Base-by-base conservation (phyloP, 306 rosid species). In the Morella rubra region DNA sequence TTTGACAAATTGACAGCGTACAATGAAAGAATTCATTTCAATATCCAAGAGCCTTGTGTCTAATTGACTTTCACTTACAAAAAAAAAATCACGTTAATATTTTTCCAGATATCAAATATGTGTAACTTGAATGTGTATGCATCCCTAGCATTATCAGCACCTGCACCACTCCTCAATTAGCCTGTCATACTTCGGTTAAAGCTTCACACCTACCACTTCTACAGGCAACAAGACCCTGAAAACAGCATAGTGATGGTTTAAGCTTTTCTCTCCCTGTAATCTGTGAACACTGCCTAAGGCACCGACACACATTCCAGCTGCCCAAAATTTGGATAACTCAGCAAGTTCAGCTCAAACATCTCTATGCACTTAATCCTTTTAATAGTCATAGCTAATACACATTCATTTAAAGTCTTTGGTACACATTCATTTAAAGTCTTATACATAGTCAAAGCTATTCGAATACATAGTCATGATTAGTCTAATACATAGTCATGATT, bases 231-330 rank as follows among this genome's bases (percentile, higher is more conserved):
- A 8, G 68, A 92, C 97, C 81, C 90, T 86, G 85, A 95, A 95
- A 73, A 92, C 96, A 51, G 96, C 97, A 69, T 87, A 92, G 72
- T 90, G 97, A 85, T 95, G 98, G 79, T 95, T 95, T 79, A 95
- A 85, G 86, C 97, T 92, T 75, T 82, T 90, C 81, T 92, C 92
- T 70, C 97, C 96, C 76, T 92, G 96, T 65, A 95, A 87, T 83
- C 97, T 88, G 80, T 87, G 79, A 72, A 90, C 91, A 81, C 92
- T 90, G 27, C 97, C 98, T 76, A 90, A 68, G 58, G 97, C 96
- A 69, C 98, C 98, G 6, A 86, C 79, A 40, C n/a, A n/a, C n/a
- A n/a, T n/a, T n/a, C n/a, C n/a, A n/a, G n/a, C n/a, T n/a, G n/a
- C n/a, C n/a, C n/a, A n/a, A n/a, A n/a, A n/a, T n/a, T n/a, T n/a